These are phyloP conservation scores for Hondaea fermentalgiana DNA, from an alignment of 108 stramenopile species.

Conservation along the genomic window DNA sequence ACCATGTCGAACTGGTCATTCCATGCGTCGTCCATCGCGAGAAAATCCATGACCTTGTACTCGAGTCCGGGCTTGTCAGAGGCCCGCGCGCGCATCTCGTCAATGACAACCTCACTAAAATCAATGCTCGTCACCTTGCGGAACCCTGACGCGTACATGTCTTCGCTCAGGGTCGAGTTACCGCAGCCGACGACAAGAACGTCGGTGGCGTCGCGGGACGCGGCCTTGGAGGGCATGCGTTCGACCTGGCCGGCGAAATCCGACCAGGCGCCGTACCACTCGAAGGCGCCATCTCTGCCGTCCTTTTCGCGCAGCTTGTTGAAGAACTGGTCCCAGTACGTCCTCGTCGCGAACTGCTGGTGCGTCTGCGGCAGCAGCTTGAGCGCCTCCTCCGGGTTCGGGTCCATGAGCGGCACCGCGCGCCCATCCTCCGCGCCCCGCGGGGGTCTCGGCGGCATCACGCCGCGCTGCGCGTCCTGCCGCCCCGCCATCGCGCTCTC, in stretches of 20 bases:
- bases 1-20: slow-evolving; percentile 25
- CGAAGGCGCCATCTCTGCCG: not conserved
- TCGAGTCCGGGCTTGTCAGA: slow-evolving; percentile 32
- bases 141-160: slow-evolving; percentile 31
- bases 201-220: not conserved
- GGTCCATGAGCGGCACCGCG: not conserved
- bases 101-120: slow-evolving; percentile 48
- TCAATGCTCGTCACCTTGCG: slow-evolving; percentile 42
- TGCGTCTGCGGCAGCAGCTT: slow-evolving; percentile 15
- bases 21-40: slow-evolving; percentile 25
- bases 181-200: slow-evolving; percentile 42
- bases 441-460: not conserved
- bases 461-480: not conserved
- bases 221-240: not conserved
- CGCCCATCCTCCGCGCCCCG: not conserved
- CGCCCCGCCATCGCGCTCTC: not conserved
- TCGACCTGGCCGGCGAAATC: not conserved
- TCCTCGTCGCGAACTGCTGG: not conserved
- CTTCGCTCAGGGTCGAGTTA: slow-evolving; percentile 31
- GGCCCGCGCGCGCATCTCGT: slow-evolving; percentile 21
- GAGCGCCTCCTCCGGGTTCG: not conserved
- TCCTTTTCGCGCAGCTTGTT: not conserved
- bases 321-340: slow-evolving; percentile 11
- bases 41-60: slow-evolving; percentile 26
- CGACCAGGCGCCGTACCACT: slow-evolving; percentile 12